These are phyloP conservation scores for Neofusicoccum laricinum DNA, from an alignment of 2,329 filamentous ascomycete genomes.

Conservation along the genomic window DNA sequence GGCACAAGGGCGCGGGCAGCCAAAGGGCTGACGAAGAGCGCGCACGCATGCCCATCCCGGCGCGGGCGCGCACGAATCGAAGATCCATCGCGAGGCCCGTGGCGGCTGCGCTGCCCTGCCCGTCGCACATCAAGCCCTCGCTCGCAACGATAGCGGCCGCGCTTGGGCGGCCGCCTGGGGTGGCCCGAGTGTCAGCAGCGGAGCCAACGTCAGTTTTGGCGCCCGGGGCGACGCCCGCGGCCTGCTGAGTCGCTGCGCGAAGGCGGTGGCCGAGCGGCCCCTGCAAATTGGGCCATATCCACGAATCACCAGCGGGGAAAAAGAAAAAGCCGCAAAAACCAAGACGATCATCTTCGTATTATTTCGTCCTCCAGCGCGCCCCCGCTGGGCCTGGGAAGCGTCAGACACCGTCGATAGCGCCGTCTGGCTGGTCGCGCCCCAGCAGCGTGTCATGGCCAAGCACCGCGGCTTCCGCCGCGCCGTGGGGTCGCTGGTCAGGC, in stretches of 20 bases:
- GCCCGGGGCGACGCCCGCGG: constrained; percentile 10
- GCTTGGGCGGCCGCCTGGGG: not conserved
- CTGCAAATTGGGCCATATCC: constrained; percentile 8
- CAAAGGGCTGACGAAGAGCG: constrained; percentile 3
- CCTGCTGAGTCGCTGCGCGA: constrained; percentile 11
- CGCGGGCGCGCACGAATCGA: constrained; percentile 13
- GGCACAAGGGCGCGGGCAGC: not conserved
- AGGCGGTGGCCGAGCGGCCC: constrained; percentile 10
- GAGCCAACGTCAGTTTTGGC: constrained; percentile 15
- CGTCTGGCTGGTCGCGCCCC: constrained; percentile 2
- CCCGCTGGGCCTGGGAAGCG: constrained; percentile 4
- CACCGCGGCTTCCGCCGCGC: not conserved
- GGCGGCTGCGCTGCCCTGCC: not conserved
- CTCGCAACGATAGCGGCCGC: constrained; percentile 12
- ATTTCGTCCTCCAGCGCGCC: constrained; percentile 4
- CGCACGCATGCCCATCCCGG: not conserved
- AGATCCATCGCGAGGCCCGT: constrained; percentile 9
- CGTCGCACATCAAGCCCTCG: constrained; percentile 12
- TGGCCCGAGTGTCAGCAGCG: constrained; percentile 12
- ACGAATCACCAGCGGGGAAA: constrained; percentile 16
- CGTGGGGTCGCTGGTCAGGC: constrained; percentile 14
- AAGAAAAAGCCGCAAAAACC: constrained; percentile 17
- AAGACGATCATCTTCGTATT: constrained; percentile 15
- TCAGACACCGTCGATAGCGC: constrained; percentile 13
- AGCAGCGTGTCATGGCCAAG: constrained; percentile 2